These are phyloP conservation scores for Corynespora cassiicola DNA, from an alignment of 2,329 filamentous ascomycete genomes.

Conservation along the genomic window DNA sequence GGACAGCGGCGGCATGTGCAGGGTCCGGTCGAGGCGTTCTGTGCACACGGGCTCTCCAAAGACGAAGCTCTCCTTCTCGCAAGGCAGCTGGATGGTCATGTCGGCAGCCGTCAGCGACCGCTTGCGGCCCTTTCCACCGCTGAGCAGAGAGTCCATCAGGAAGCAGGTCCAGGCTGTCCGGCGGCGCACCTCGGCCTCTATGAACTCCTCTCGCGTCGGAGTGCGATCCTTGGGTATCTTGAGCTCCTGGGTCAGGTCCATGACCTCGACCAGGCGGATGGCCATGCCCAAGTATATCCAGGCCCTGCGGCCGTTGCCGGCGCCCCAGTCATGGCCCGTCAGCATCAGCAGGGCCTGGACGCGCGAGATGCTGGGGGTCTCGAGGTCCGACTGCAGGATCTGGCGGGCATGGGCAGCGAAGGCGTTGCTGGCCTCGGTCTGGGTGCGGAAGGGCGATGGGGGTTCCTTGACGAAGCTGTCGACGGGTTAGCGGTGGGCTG, in stretches of 20 bases:
- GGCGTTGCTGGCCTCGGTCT: conserved; percentile 50
- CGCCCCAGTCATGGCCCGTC: conserved; percentile 55
- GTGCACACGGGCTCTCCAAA: conserved; percentile 48
- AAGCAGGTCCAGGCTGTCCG: conserved; percentile 52
- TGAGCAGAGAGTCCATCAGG: conserved; percentile 50
- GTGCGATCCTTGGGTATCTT: conserved; percentile 35
- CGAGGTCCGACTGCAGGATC: conserved; percentile 48
- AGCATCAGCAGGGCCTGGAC: conserved; percentile 51
- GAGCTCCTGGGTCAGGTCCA: conserved; percentile 47
- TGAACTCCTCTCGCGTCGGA: conserved; percentile 47
- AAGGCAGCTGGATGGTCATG: conserved; percentile 48
- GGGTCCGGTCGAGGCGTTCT: conserved; percentile 37
- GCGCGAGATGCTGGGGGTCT: conserved; percentile 46
- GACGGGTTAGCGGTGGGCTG: neutral
- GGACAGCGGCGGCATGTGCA: conserved; percentile 36
- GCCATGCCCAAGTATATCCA: conserved; percentile 53
- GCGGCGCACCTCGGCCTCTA: conserved; percentile 48
- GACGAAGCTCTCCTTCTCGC: conserved; percentile 47
- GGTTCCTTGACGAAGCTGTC: conserved; percentile 46
- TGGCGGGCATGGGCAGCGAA: conserved; percentile 49
- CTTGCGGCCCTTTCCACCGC: conserved; percentile 49
- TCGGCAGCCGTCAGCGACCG: conserved; percentile 40
- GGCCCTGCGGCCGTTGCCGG: conserved; percentile 49
- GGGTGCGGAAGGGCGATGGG: conserved; percentile 41
- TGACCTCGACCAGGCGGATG: conserved; percentile 48